phyloP scores from a whole-genome alignment of 2,329 filamentous ascomycete genomes.

The Talaromyces funiculosus region DNA sequence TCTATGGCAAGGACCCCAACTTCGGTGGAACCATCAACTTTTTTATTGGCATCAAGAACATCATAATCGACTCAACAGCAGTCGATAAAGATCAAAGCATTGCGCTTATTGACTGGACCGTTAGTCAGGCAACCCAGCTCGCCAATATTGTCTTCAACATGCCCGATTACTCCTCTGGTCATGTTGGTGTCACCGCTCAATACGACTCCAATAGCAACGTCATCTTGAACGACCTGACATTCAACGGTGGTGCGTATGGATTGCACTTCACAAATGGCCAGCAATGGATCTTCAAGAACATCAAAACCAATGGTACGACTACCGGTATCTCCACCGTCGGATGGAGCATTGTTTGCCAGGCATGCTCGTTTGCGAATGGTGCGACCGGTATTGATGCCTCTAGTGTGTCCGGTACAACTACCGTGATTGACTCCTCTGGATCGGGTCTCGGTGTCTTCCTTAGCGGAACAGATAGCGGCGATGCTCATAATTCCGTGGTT shows the following conservation, averaged over 20 bases:
- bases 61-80: constrained; percentile 27
- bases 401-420: constrained; percentile 23
- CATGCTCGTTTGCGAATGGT: constrained; percentile 24
- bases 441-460: constrained; percentile 23
- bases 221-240: constrained; percentile 15
- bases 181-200: constrained; percentile 22
- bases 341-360: constrained; percentile 24
- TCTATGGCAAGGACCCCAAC: constrained; percentile 24
- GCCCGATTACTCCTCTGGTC: constrained; percentile 23
- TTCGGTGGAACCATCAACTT: constrained; percentile 24
- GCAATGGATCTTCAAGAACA: constrained; percentile 40
- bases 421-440: constrained; percentile 25
- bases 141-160: constrained; percentile 30
- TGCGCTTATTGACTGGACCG: constrained; percentile 30
- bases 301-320: constrained; percentile 57
- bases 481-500: constrained; percentile 27
- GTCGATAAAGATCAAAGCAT: constrained; percentile 18
- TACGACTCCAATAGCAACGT: constrained; percentile 16
- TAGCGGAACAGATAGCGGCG: constrained; percentile 24
- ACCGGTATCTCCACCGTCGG: constrained; percentile 42
- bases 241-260: constrained; percentile 25
- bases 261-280: constrained; percentile 28
- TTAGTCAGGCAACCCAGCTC: constrained; percentile 29
- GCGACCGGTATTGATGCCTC: constrained; percentile 27
- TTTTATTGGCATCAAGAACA: constrained; percentile 28